Conservation (phyloP, 345 rosid genomes). For the Ceriops tagal region DNA sequence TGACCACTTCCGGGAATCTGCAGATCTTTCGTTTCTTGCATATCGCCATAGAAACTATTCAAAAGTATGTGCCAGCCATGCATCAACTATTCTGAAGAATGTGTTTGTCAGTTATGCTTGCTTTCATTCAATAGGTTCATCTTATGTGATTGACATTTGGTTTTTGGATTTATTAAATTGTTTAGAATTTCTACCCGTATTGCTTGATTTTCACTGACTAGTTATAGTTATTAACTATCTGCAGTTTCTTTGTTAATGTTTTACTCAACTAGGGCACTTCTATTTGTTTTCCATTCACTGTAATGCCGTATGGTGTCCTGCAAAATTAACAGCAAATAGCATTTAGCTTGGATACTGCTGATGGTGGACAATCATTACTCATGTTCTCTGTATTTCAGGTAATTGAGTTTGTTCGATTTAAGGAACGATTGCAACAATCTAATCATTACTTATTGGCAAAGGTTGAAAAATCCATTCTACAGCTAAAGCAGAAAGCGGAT, state of each 20-base stretch:
- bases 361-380: conserved; percentile 9
- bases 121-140: neutral
- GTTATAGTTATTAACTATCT: neutral
- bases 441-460: conserved; percentile 70
- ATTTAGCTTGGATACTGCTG: neutral
- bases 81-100: conserved; percentile 78
- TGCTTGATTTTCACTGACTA: neutral
- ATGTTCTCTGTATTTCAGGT: conserved; percentile 51
- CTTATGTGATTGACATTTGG: neutral
- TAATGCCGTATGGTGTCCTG: too few relatives aligned
- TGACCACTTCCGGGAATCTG: conserved; percentile 94
- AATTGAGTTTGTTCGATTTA: conserved; percentile 92
- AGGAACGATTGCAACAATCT: conserved; percentile 76
- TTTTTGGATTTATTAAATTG: neutral
- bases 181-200: neutral
- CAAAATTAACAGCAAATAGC: too few relatives aligned
- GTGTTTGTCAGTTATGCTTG: conserved; percentile 11
- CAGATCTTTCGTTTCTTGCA: conserved; percentile 95
- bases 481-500: conserved; percentile 72
- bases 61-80: conserved; percentile 38
- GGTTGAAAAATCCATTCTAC: conserved; percentile 69
- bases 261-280: neutral
- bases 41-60: conserved; percentile 97
- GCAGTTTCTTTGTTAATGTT: neutral
- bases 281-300: neutral